These are phyloP conservation scores for Hygrophoropsis aurantiaca DNA, from an alignment of 768 basidiomycete genomes.

Conservation along the genomic window DNA sequence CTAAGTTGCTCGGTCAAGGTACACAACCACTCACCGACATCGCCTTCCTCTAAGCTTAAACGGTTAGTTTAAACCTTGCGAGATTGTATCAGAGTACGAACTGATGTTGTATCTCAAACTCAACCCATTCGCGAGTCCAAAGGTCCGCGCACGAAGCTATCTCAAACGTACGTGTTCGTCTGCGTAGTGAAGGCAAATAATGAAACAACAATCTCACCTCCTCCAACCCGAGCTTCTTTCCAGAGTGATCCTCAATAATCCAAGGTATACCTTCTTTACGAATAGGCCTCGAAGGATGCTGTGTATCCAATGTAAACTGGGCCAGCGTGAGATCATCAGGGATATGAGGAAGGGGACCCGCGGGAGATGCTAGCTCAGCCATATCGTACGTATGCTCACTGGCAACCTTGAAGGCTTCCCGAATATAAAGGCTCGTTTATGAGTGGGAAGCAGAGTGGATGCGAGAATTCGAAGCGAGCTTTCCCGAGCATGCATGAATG, in stretches of 20 bases:
- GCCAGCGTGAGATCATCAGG: slow-evolving; percentile 38
- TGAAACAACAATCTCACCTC: slow-evolving; percentile 29
- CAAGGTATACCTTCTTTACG: slow-evolving; percentile 29
- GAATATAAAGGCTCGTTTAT: no score
- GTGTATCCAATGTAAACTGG: slow-evolving; percentile 37
- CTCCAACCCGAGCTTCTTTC: slow-evolving; percentile 31
- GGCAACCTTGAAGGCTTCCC: background rate
- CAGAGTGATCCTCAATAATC: slow-evolving; percentile 43
- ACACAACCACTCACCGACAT: slow-evolving; percentile 33
- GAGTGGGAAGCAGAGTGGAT: no score
- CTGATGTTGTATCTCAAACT: slow-evolving; percentile 32
- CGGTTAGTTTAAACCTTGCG: background rate
- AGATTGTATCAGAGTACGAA: slow-evolving; percentile 15
- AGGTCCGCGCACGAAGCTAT: slow-evolving; percentile 36
- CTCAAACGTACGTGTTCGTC: background rate
- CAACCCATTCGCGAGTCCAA: slow-evolving; percentile 39
- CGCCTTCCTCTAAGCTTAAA: slow-evolving; percentile 31
- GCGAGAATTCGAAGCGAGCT: no score
- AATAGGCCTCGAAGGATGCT: slow-evolving; percentile 29
- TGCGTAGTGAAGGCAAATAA: background rate
- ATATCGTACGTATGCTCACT: slow-evolving; percentile 13
- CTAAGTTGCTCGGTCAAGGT: background rate
- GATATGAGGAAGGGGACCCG: slow-evolving; percentile 30
- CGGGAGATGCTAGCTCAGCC: slow-evolving; percentile 29
- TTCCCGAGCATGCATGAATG: no score